phyloP scores from a whole-genome alignment of 2,329 filamentous ascomycete species.

The Xylogone sp. region DNA sequence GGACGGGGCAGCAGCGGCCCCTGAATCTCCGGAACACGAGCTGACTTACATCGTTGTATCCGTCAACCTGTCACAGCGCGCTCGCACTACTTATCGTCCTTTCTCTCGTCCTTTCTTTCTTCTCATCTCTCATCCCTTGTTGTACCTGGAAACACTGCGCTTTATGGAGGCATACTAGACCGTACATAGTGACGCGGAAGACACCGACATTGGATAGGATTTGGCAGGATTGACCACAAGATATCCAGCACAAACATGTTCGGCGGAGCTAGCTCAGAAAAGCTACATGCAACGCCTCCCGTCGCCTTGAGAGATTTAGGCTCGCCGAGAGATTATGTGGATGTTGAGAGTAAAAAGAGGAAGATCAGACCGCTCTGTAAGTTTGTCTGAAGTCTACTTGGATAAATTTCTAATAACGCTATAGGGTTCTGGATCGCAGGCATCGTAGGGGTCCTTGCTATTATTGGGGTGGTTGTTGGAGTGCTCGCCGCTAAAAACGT shows the following conservation, averaged over 20 bases:
- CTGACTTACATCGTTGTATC: background rate
- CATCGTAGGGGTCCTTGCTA: background rate
- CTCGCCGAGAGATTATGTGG: background rate
- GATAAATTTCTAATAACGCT: background rate
- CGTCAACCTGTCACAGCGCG: background rate
- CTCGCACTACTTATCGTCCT: background rate
- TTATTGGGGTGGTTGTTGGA: background rate
- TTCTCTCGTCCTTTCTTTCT: no score
- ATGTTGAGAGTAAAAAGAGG: background rate
- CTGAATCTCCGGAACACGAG: background rate
- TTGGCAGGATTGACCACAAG: background rate
- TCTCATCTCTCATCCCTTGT: background rate
- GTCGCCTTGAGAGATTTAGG: background rate
- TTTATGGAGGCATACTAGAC: background rate
- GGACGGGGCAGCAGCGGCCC: background rate
- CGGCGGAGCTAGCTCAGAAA: background rate
- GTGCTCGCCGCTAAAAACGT: background rate
- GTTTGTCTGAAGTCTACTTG: background rate
- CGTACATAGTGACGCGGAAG: background rate
- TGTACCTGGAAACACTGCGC: background rate
- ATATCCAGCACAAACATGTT: background rate
- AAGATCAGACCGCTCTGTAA: background rate
- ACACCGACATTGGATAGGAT: background rate
- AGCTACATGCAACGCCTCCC: background rate
- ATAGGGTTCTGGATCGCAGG: background rate